phyloP scores from a whole-genome alignment of 2,329 filamentous ascomycete species.

The Tolypocladium paradoxum region DNA sequence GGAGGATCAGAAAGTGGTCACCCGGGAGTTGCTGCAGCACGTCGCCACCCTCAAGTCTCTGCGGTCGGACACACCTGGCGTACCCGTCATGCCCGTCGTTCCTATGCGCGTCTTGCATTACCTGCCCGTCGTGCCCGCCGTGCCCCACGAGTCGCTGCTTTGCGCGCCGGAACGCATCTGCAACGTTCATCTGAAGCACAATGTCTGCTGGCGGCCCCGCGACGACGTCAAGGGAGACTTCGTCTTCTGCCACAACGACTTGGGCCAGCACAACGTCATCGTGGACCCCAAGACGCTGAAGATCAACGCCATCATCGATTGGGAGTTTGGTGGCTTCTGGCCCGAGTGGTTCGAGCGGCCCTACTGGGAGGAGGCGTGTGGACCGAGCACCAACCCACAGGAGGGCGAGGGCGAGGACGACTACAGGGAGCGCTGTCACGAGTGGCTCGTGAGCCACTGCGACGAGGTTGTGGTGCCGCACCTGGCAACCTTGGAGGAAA shows the following conservation, averaged over 20 bases:
- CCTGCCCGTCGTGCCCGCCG: too few relatives aligned
- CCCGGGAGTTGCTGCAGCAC: not conserved
- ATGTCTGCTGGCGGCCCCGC: constrained; percentile 4
- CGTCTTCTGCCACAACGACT: constrained; percentile 7
- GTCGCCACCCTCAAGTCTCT: not conserved
- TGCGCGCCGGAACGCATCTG: constrained; percentile 4
- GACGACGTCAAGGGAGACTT: constrained; percentile 2
- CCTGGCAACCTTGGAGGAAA: not conserved
- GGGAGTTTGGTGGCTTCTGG: constrained; percentile 16
- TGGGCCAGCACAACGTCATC: constrained; percentile 6
- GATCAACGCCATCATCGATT: not conserved
- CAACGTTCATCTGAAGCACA: not conserved
- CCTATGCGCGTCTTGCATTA: too few relatives aligned
- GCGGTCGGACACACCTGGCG: constrained; percentile 4
- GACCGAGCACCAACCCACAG: constrained; percentile 2
- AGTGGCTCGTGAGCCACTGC: constrained; percentile 1
- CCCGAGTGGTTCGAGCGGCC: constrained; percentile 9
- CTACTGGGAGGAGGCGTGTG: constrained; percentile 8
- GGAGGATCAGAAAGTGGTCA: constrained; percentile 1
- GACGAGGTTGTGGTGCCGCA: constrained; percentile 1
- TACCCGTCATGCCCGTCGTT: not conserved
- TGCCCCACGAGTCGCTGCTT: constrained; percentile 1
- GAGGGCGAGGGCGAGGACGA: constrained; percentile 4
- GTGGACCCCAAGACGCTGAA: constrained; percentile 7
- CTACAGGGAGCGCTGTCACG: constrained; percentile 2